Conservation (phyloP, 371 early-diverging fungal genomes). For the Mortierella sp. region DNA sequence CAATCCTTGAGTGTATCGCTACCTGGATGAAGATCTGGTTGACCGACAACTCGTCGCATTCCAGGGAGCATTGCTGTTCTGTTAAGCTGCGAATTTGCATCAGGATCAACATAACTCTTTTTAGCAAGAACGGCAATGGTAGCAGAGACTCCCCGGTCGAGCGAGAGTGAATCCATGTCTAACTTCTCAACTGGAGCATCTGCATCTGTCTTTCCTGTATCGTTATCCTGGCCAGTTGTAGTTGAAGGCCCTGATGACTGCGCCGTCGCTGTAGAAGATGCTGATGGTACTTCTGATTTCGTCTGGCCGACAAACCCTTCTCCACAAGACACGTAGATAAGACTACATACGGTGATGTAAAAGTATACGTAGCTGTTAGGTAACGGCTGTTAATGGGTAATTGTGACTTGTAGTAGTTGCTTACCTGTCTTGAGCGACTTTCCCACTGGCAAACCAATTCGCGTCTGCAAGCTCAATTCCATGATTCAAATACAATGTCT, state of each 20-base stretch:
- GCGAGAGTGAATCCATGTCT: slow-evolving; percentile 6
- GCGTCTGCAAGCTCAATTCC: slow-evolving; percentile 45
- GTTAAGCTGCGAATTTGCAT: slow-evolving; percentile 58
- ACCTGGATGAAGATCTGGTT: slow-evolving; percentile 70
- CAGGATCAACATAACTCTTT: slow-evolving; percentile 58
- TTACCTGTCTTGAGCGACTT: slow-evolving; percentile 52
- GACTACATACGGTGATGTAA: slow-evolving; percentile 8
- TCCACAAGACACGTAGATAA: slow-evolving; percentile 46
- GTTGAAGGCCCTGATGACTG: not conserved
- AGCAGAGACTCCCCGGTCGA: slow-evolving; percentile 38
- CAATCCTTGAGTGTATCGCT: not conserved
- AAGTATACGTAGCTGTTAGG: not conserved
- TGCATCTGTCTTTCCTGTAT: not conserved
- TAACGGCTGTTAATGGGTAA: not conserved
- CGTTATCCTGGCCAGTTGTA: not conserved
- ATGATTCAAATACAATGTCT: slow-evolving; percentile 42
- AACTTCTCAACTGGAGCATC: slow-evolving; percentile 1
- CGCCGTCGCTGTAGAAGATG: not conserved
- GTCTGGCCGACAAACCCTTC: slow-evolving; percentile 46
- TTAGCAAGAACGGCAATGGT: slow-evolving; percentile 54
- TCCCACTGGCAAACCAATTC: slow-evolving; percentile 24
- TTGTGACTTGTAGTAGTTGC: not conserved
- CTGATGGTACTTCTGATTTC: slow-evolving; percentile 7
- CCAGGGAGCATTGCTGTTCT: slow-evolving; percentile 56
- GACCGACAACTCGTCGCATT: slow-evolving; percentile 60